Conservation (phyloP, 2,329 filamentous ascomycete species). For the Calonectria hongkongensis region DNA sequence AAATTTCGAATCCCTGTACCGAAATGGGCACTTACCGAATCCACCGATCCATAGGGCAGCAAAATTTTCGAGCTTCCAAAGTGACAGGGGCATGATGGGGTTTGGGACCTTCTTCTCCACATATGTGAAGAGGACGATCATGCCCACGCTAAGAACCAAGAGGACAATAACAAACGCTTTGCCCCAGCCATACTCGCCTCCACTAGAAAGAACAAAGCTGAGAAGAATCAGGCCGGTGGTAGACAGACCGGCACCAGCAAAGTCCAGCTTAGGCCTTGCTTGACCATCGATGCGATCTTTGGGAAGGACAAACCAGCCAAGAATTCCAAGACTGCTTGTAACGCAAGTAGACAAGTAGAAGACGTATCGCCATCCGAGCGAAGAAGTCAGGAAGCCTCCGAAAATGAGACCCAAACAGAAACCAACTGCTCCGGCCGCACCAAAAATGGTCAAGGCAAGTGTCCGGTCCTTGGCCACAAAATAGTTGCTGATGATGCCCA, state of each 20-base stretch:
- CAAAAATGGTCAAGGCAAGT: constrained; percentile 31
- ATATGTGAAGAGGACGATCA: constrained; percentile 62
- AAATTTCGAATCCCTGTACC: not conserved
- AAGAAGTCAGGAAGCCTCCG: constrained; percentile 36
- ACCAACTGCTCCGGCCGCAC: constrained; percentile 33
- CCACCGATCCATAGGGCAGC: constrained; percentile 66
- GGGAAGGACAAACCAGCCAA: constrained; percentile 61
- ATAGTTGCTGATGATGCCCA: constrained; percentile 37
- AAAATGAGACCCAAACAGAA: constrained; percentile 37
- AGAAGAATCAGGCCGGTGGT: constrained; percentile 65
- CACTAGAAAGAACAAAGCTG: constrained; percentile 66
- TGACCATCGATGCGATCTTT: constrained; percentile 59
- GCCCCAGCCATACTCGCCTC: constrained; percentile 67
- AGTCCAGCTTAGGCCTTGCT: constrained; percentile 61
- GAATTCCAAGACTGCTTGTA: constrained; percentile 26
- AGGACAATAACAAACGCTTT: constrained; percentile 66
- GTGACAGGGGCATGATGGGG: constrained; percentile 66
- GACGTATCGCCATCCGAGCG: constrained; percentile 39
- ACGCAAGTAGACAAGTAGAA: constrained; percentile 37
- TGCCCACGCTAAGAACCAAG: constrained; percentile 60
- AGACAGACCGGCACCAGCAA: constrained; percentile 63
- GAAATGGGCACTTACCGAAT: constrained; percentile 50
- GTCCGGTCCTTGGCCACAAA: constrained; percentile 36
- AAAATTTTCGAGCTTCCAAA: constrained; percentile 68
- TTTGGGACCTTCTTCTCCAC: constrained; percentile 66